Conservation (phyloP, 2,329 filamentous ascomycete genomes). For the Meredithiella fracta region DNA sequence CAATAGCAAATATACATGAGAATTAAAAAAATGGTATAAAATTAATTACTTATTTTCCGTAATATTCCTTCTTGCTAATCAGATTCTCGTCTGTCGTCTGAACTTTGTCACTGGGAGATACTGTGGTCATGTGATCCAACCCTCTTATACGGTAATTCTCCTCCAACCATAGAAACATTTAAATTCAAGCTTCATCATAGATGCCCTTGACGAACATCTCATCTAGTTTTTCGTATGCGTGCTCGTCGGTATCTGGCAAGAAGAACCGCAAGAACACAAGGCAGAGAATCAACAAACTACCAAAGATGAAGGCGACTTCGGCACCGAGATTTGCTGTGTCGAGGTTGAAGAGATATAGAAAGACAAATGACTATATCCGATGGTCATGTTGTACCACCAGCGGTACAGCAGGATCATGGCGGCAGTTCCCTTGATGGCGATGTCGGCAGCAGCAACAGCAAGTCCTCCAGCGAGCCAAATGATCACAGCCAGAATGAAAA, state of each 20-base stretch:
- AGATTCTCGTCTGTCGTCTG: no score
- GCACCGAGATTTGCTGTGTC: slow-evolving; percentile 20
- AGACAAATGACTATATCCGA: slow-evolving; percentile 17
- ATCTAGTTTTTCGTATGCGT: slow-evolving; percentile 11
- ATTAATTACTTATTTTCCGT: no score
- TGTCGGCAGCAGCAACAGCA: slow-evolving; percentile 2
- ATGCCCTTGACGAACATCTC: slow-evolving; percentile 16
- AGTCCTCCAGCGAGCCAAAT: slow-evolving; percentile 25
- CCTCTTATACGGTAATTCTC: no score
- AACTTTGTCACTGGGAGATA: no score
- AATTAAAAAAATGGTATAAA: no score
- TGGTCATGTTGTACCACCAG: slow-evolving; percentile 21
- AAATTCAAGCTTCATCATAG: no score
- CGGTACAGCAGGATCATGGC: slow-evolving; percentile 22
- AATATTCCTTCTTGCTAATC: no score
- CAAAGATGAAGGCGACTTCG: slow-evolving; percentile 24
- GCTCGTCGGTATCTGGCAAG: slow-evolving; percentile 11
- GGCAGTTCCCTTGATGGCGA: slow-evolving; percentile 18
- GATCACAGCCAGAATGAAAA: slow-evolving; percentile 22
- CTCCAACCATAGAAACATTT: no score
- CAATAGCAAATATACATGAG: no score
- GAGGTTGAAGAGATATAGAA: slow-evolving; percentile 17
- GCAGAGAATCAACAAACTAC: slow-evolving; percentile 20
- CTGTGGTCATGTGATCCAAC: no score
- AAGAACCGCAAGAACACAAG: slow-evolving; percentile 14